A percentile compares a stretch with the other conserved stretches of the same genome.
Evolutionary conservation across 352 stramenopile genomes (phyloP).

Genomic region (Halophytophthora batemanensis): DNA sequence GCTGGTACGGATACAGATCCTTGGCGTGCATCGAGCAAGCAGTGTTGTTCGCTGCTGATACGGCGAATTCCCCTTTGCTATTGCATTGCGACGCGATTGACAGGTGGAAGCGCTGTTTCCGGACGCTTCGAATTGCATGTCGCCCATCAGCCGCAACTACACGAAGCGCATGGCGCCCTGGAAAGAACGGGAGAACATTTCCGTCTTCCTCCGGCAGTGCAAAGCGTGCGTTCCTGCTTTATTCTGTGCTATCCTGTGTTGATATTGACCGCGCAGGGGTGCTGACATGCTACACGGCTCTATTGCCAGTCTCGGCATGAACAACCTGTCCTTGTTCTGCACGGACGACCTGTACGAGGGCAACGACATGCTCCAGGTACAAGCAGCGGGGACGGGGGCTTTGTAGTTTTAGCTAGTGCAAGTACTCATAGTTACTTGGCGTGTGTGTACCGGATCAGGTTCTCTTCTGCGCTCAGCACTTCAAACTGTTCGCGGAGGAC

Average conservation of each 20-base stretch:
- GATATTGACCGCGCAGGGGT: neutral
- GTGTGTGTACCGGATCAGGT: slow-evolving; percentile 19
- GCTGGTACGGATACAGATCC: slow-evolving; percentile 27
- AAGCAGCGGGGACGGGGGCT: no score
- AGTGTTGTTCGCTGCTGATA: neutral
- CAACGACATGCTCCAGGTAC: slow-evolving; percentile 79
- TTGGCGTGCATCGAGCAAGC: neutral
- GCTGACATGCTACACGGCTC: slow-evolving; percentile 3
- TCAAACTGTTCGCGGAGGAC: slow-evolving; percentile 62
- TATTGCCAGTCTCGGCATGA: slow-evolving; percentile 65
- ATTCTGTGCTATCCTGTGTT: neutral
- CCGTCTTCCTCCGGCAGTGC: slow-evolving; percentile 78
- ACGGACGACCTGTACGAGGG: slow-evolving; percentile 84
- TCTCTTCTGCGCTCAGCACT: slow-evolving; percentile 75
- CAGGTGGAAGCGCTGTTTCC: slow-evolving; percentile 63
- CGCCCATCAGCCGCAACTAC: slow-evolving; percentile 77
- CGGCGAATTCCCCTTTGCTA: neutral
- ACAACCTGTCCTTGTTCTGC: slow-evolving; percentile 77
- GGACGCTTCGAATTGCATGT: slow-evolving; percentile 40
- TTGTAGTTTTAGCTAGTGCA: no score
- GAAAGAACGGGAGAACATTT: slow-evolving; percentile 86
- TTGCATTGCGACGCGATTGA: neutral
- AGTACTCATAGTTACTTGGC: no score
- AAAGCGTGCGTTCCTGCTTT: slow-evolving; percentile 44
- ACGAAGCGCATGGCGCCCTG: slow-evolving; percentile 67